Evolutionary conservation across 257 asterid genomes (phyloP), one percentile per base, ranked within the genome.

Genomic region (Petunia axillaris): DNA sequence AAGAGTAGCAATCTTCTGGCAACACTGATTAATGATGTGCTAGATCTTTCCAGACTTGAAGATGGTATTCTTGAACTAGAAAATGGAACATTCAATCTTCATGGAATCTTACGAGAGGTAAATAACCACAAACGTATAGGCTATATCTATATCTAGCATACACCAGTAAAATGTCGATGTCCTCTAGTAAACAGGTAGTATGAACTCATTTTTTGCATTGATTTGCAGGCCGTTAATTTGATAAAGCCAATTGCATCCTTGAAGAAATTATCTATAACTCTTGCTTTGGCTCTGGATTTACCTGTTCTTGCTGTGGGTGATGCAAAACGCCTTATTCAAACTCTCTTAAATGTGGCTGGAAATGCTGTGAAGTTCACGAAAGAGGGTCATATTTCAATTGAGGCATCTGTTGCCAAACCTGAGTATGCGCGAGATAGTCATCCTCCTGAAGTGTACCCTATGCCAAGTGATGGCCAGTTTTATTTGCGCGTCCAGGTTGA

Each of bases 351-450:
- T 40, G 60, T 87, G 59, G 85, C 85, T 80, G 92, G 93, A 35
- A 92, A 92, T 80, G 97, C 96, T 68, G 86, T 92, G 52, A 91
- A 91, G 89, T 92, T 91, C 88, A 89, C 95, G 3, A 89, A 86
- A 84, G 93, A 91, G 50, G 97, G 97, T 35, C 77, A 78, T 57
- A 82, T 91, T 11, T 77, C 87, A 37, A 83, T 91, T 36, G 92
- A 88, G 80, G 95, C 86, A 80, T 91, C 91, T 57, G 81, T 88
- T 79, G 90, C 91, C 4, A 87, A 85, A 77, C 90, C 93, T 7
- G 94, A 91, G 74, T 83, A 85, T 75, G 64, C 81, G 1, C 88
- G 88, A 83, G 91, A 88, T 76, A 84, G 87, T 89, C 84, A 73
- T 81, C 86, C 89, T 75, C 81, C 88, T 7, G 88, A 91, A 68